Conservation (phyloP, 129 eudicot species). For the Silybum marianum region DNA sequence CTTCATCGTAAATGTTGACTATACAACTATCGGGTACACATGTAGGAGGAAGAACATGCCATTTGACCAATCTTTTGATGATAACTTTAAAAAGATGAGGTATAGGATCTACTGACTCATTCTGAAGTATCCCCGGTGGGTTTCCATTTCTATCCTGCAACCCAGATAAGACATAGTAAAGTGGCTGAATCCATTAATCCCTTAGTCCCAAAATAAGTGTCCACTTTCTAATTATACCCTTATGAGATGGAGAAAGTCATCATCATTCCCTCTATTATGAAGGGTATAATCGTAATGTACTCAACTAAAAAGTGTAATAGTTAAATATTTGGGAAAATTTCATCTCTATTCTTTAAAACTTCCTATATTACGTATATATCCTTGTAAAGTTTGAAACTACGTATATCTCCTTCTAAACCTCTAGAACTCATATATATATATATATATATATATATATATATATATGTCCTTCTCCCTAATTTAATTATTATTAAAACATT, state of each 20-base stretch:
- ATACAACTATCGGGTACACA: conserved; percentile 98
- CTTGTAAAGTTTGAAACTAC: too few species aligned
- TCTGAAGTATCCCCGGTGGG: conserved; percentile 88
- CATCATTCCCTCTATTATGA: neutral
- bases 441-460: too few species aligned
- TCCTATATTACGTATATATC: too few species aligned
- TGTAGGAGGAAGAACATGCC: conserved; percentile 89
- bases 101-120: conserved; percentile 71
- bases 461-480: too few species aligned
- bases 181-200: neutral
- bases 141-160: conserved; percentile 89
- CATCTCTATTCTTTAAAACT: too few species aligned
- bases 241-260: neutral
- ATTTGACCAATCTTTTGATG: conserved; percentile 76
- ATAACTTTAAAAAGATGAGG: conserved; percentile 80
- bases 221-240: neutral
- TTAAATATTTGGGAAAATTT: too few species aligned
- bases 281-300: neutral
- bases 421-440: too few species aligned
- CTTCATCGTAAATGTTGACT: conserved; percentile 88
- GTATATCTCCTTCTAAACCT: too few species aligned
- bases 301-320: neutral
- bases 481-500: too few species aligned
- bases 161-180: conserved; percentile 2
- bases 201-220: neutral